phyloP scores from a whole-genome alignment of 2,329 filamentous ascomycete species.

The Graphilbum sp. region DNA sequence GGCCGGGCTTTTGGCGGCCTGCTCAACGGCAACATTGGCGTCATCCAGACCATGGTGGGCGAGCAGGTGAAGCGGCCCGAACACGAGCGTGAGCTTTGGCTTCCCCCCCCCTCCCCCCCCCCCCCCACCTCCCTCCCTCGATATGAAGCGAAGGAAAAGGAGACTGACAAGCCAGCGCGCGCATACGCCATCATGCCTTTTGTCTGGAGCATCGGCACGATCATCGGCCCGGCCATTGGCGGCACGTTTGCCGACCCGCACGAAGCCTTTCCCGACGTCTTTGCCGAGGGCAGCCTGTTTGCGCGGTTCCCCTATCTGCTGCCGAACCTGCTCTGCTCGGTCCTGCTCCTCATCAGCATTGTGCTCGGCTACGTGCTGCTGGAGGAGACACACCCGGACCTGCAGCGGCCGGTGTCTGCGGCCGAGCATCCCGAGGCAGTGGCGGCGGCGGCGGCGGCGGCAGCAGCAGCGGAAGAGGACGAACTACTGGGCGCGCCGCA shows the following conservation, averaged over 20 bases:
- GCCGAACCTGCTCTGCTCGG: conserved; percentile 73
- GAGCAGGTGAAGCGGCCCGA: conserved; percentile 72
- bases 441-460: conserved; percentile 16
- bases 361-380: conserved; percentile 65
- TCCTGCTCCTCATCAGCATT: conserved; percentile 62
- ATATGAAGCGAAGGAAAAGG: no score
- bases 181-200: conserved; percentile 91
- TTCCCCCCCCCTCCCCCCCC: no score
- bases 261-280: conserved; percentile 53
- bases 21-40: conserved; percentile 81
- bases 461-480: not conserved
- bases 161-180: conserved; percentile 35
- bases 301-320: conserved; percentile 70
- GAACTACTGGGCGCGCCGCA: not conserved
- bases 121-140: no score
- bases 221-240: conserved; percentile 75
- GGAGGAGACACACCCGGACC: conserved; percentile 77
- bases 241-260: conserved; percentile 72
- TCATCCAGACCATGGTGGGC: conserved; percentile 85
- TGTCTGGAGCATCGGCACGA: conserved; percentile 81
- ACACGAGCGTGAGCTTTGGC: conserved; percentile 74
- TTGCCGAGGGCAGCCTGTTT: conserved; percentile 55
- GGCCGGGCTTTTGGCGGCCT: conserved; percentile 66
- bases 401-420: conserved; percentile 30
- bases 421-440: conserved; percentile 11